Evolutionary conservation across 2,329 filamentous ascomycete genomes (phyloP), one percentile per base, ranked within the genome.

Genomic region (Fusarium cyanostomum): DNA sequence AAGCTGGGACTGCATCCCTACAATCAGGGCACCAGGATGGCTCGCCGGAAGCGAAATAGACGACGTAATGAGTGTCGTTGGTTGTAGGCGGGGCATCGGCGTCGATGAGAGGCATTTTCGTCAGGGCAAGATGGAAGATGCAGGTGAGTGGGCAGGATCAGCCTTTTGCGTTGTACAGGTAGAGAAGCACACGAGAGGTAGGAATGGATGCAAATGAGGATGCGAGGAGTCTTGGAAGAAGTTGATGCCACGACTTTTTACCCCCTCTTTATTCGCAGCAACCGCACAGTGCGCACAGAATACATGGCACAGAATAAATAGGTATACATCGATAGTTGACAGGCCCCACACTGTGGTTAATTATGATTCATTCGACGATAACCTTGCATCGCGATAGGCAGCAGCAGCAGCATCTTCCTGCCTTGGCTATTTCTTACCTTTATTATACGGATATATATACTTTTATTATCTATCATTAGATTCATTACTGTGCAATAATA

Each of bases 1-100:
- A 35, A 4, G 68, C 69, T 4, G 71, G 69, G 6, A 73, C 31
- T 0, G 71, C 71, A 41, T 72, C 57, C 9, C 64, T 61, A 13
- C 69, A 73, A 43, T 73, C 71, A 0, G 71, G 71, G 18, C 71
- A 73, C 71, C 71, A 73, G 1, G 71, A 72, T 5, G 71, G 71
- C 16, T 73, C 63, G 10, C 71, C 71, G 0, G 71, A 73, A 3
- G 71, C 71, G 28, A 73, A 73, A 56, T 73, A 73, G 26, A 72
- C 71, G 58, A 73, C 69, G 28, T 73, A 73, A 55, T 73, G 71
- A 35, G 59, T 62, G 55, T 69, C 67, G 35, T 49, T 38, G 35
- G 51, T 61, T 8, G 69, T 57, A 7, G 71, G 71, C 9, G 71
- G 71, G 2, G 58, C 24, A 5, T 72, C 50, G 15, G 63, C 67